Evolutionary conservation across 495 filamentous ascomycete species (phyloP), one percentile per base, ranked within the genome.

Genomic region (Choiromyces venosus): DNA sequence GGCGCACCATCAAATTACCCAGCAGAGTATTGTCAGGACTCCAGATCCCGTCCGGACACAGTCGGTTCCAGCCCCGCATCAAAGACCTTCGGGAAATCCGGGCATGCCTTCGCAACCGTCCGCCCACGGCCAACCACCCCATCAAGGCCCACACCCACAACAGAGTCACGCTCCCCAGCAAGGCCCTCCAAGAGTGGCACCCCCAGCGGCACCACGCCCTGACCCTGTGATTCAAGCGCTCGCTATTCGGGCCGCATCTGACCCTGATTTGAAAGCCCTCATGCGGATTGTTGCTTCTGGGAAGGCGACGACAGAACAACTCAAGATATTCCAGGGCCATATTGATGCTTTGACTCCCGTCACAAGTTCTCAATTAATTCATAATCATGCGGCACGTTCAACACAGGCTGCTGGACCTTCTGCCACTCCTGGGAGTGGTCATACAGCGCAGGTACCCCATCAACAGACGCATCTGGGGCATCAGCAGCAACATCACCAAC

Each of bases 141-240:
- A 37, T 76, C 80, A 61, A 29, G 52, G 52, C 25, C 52, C 14
- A 74, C 80, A 40, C 39, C 74, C 35, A 69, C 79, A 44, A 52
- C 81, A 66, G 76, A 74, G 7, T 68, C 78, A 40, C 74, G 29
- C 75, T 37, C 67, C 44, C 36, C 66, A 83, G 36, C 77, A 82
- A 9, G 71, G 73, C 52, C 64, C 76, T 33, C 81, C 82, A 14
- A 81, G 81, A 1, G 76, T 75, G 35, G 69, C 75, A n/a, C 74
- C 79, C 25, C 70, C 80, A 37, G 73, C 76, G 8, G 75, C 77
- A 38, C 81, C 83, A 36, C 88, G 89, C 56, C 88, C 91, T 4
- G 96, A 99, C 81, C 96, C 96, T 4, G 96, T 99, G 61, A 99
- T 99, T 71, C 91, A 96, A 70, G 93, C 93, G 82, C 84, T 99